These are phyloP conservation scores for Toxicodendron radicans DNA, from an alignment of 345 rosid species.

Conservation along the genomic window DNA sequence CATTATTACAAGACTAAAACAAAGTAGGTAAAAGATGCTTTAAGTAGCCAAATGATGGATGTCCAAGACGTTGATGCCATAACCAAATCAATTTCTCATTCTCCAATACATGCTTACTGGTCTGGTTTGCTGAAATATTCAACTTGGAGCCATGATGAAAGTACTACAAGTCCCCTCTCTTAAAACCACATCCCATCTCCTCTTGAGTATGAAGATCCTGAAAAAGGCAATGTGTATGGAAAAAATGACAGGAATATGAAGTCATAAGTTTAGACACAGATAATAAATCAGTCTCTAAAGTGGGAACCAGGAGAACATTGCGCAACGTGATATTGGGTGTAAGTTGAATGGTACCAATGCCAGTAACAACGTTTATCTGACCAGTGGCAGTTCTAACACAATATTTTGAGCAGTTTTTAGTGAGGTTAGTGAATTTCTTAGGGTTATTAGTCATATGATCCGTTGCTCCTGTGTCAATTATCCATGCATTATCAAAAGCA, in stretches of 20 bases:
- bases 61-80: conserved; percentile 2
- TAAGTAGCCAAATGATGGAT: conserved; percentile 10
- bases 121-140: neutral
- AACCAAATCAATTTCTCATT: neutral
- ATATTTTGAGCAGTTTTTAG: neutral
- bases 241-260: neutral
- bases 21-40: conserved; percentile 6
- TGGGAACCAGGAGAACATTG: neutral
- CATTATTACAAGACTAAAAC: neutral
- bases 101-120: neutral
- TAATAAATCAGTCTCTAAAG: neutral
- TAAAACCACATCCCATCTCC: neutral
- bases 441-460: neutral
- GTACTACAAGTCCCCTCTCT: neutral
- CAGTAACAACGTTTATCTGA: neutral
- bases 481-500: neutral
- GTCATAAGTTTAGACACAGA: neutral
- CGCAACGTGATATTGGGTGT: neutral
- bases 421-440: neutral
- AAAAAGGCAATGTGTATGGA: neutral
- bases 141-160: neutral
- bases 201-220: neutral
- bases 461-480: neutral
- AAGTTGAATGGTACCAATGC: neutral
- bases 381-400: neutral